phyloP scores from a whole-genome alignment of 2,329 filamentous ascomycete species.

The Pseudogymnoascus sp. region DNA sequence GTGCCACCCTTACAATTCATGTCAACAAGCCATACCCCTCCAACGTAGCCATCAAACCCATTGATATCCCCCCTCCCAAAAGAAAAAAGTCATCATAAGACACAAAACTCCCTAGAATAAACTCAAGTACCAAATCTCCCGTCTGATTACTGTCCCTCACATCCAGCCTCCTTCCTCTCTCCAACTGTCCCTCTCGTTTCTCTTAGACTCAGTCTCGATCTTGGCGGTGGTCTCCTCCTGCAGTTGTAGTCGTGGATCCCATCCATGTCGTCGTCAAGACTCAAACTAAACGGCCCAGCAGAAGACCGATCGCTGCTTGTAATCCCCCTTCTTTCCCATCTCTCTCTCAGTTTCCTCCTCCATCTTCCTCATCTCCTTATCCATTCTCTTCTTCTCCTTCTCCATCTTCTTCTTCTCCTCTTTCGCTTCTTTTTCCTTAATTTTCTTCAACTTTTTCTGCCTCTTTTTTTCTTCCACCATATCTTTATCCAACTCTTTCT shows the following conservation, averaged over 20 bases:
- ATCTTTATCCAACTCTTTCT: conserved; percentile 13
- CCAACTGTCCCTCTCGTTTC: not conserved
- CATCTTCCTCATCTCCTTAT: conserved; percentile 12
- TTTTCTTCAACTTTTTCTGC: not conserved
- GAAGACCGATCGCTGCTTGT: conserved; percentile 2
- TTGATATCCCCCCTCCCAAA: too few species aligned
- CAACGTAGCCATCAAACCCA: too few species aligned
- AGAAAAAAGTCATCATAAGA: too few species aligned
- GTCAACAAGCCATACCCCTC: too few species aligned
- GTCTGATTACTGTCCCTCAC: too few species aligned
- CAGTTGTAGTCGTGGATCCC: not conserved
- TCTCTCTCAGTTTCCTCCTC: conserved; percentile 17
- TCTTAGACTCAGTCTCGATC: too few species aligned
- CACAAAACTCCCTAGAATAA: too few species aligned
- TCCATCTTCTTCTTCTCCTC: conserved; percentile 10
- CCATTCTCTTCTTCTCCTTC: conserved; percentile 10
- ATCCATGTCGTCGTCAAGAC: not conserved
- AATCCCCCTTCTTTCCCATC: conserved; percentile 18
- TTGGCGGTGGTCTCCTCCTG: not conserved
- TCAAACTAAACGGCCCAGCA: not conserved
- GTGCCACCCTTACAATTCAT: too few species aligned
- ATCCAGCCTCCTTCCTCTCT: not conserved
- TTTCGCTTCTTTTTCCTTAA: not conserved
- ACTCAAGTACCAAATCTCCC: too few species aligned
- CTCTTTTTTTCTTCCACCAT: not conserved